Percentiles rank a stretch among this genome's conserved stretches.
Conservation (phyloP, 2,329 filamentous ascomycete species). For the Cordyceps fumosorosea region DNA sequence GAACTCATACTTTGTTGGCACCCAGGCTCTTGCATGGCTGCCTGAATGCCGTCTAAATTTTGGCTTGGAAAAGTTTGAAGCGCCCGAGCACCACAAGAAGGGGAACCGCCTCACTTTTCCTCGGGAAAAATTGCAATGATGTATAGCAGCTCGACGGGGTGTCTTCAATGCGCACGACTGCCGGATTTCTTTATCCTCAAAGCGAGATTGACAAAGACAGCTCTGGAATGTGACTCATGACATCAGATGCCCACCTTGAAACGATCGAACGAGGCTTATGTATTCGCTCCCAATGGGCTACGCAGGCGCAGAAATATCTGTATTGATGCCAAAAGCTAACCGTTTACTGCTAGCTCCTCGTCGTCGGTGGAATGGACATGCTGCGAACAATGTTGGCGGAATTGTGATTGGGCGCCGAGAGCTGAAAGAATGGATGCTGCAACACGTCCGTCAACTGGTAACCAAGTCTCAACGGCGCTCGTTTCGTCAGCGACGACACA, state of each 20-base stretch:
- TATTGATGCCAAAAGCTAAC: conserved; percentile 16
- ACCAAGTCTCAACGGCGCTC: neutral
- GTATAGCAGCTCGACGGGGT: neutral
- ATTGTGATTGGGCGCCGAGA: neutral
- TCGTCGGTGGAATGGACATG: neutral
- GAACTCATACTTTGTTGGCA: neutral
- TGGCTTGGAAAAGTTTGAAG: neutral
- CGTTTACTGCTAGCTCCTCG: neutral
- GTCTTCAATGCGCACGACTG: neutral
- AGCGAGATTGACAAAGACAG: neutral
- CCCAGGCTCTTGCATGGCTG: conserved; percentile 7
- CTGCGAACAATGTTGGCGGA: neutral
- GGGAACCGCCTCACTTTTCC: neutral
- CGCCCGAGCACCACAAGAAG: neutral
- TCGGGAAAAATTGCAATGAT: neutral
- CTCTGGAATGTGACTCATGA: conserved; percentile 9
- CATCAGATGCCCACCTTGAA: neutral
- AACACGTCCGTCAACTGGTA: neutral
- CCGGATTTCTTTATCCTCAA: neutral
- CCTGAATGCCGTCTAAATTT: conserved; percentile 3
- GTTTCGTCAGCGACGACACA: neutral
- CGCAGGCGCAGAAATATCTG: conserved; percentile 13
- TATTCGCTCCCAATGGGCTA: conserved; percentile 16
- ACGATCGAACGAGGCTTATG: conserved; percentile 9
- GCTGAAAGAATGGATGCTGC: conserved; percentile 5